Base-by-base conservation (phyloP, 1,284 basidiomycete genomes). In the Rhodotorula sp. region DNA sequence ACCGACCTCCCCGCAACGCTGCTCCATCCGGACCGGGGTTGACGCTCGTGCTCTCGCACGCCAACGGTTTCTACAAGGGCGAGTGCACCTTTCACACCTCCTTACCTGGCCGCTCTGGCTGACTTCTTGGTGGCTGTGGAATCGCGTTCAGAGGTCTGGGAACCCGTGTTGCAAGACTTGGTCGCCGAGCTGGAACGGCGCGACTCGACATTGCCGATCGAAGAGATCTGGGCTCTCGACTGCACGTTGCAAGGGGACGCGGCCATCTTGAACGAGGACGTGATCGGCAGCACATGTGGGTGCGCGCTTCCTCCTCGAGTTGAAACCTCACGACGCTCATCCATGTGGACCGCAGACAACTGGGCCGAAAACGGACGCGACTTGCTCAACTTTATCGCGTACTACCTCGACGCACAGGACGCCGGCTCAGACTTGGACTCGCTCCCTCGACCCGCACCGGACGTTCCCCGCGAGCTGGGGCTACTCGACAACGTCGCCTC, bases 1-100 rank as follows among this genome's bases (percentile, higher is more conserved):
- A 76, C 31, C 48, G 64, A 0, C 70, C 62, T 0, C 45, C 5
- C 15, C 8, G 31, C 38, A 57, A 50, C 49, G 60, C 18, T 49
- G 48, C 7, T 34, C 10, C 55, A 21, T 31, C 55, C 23, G 55
- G 45, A 43, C 60, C 48, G 18, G 72, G 65, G 3, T 43, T 89
- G 50, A 92, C 90, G 0, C 81, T 93, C 52, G 85, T 93, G 71
- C 81, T 90, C 57, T 85, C 86, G 14, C 91, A 93, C 77, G 91
- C 90, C 2, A 93, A 90, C 79, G 91, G 92, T 14, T 88, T 93
- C 76, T 87, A 87, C 72, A 93, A 93, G 80, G 86, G 90, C 87
- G 68, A 71, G 85, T 77, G 16, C 28, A 18, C 28, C 19, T 28
- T 56, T 26, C 23, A 12, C 26, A 14, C 16, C n/a, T n/a, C 52